Percentiles rank a stretch among this genome's conserved stretches.
Evolutionary conservation across 345 rosid species (phyloP).

Genomic region (Rhodomyrtus tomentosa): DNA sequence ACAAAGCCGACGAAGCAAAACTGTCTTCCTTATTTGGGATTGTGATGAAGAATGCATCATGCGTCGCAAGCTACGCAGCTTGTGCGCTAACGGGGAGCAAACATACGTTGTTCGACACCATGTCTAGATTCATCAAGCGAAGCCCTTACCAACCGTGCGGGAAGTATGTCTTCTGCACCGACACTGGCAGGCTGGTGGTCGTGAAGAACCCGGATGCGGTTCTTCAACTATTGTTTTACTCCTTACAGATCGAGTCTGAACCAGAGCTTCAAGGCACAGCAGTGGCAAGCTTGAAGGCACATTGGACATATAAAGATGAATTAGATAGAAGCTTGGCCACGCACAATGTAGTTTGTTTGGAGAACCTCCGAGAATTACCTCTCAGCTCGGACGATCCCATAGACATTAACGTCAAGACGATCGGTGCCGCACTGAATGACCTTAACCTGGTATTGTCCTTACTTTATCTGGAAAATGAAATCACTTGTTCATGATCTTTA

Average conservation of each 20-base stretch:
- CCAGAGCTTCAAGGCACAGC: conserved; percentile 19
- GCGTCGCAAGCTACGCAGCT: conserved; percentile 45
- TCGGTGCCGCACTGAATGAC: conserved; percentile 21
- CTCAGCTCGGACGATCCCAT: conserved; percentile 14
- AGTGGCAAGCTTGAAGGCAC: conserved; percentile 30
- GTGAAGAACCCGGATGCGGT: conserved; percentile 61
- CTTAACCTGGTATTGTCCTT: conserved; percentile 45
- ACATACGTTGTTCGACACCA: conserved; percentile 40
- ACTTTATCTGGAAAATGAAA: not conserved
- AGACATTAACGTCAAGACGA: not conserved
- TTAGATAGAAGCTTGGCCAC: conserved; percentile 15
- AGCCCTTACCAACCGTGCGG: conserved; percentile 81
- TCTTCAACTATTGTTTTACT: conserved; percentile 60
- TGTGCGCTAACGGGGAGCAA: conserved; percentile 51
- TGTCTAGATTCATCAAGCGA: conserved; percentile 40
- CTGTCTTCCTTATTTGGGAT: conserved; percentile 14
- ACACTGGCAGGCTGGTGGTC: conserved; percentile 25
- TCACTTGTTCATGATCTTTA: not conserved
- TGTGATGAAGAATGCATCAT: conserved; percentile 42
- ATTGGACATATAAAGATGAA: conserved; percentile 25
- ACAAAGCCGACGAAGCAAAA: not conserved
- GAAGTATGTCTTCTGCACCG: conserved; percentile 51
- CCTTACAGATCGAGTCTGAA: conserved; percentile 33
- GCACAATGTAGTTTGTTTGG: conserved; percentile 11
- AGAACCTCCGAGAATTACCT: conserved; percentile 20